Percentiles rank a stretch among this genome's conserved stretches.
phyloP scores from a whole-genome alignment of 257 asterid species.

The Solanum peruvianum region DNA sequence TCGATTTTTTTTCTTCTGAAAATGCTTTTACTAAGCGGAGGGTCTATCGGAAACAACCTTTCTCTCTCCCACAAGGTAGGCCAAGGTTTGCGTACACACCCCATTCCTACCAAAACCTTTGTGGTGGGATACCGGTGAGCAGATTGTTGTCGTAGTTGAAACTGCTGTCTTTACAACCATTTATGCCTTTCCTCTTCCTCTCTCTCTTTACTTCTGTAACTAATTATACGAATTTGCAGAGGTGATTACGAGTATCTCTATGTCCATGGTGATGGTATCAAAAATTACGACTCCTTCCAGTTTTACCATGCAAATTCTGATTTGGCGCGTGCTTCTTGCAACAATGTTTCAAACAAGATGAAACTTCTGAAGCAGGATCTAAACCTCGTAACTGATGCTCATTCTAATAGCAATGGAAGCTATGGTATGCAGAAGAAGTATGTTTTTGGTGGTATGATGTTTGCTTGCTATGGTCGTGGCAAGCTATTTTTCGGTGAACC shows the following conservation, averaged over 20 bases:
- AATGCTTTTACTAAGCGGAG: neutral
- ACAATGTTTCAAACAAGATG: constrained; percentile 28
- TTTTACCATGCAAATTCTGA: constrained; percentile 47
- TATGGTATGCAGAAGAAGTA: constrained; percentile 10
- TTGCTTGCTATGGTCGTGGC: constrained; percentile 65
- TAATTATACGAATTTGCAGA: constrained; percentile 18
- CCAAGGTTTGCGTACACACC: neutral
- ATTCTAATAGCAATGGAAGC: neutral
- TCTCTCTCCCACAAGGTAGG: neutral
- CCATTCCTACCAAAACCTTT: neutral
- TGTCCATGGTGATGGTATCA: constrained; percentile 46
- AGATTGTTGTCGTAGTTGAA: neutral
- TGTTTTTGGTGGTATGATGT: constrained; percentile 68
- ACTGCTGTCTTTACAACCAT: neutral
- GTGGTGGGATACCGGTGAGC: neutral
- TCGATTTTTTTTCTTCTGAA: neutral
- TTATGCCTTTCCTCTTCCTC: neutral
- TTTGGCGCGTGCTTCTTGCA: constrained; percentile 33
- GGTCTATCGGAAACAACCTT: neutral
- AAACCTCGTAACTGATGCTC: neutral
- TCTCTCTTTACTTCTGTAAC: neutral
- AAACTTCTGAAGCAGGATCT: constrained; percentile 24
- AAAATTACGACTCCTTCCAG: constrained; percentile 52
- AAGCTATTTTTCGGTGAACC: constrained; percentile 36
- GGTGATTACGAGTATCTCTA: constrained; percentile 69